phyloP scores from a whole-genome alignment of 1,284 basidiomycete species.

The Leccinum griseonigrum region DNA sequence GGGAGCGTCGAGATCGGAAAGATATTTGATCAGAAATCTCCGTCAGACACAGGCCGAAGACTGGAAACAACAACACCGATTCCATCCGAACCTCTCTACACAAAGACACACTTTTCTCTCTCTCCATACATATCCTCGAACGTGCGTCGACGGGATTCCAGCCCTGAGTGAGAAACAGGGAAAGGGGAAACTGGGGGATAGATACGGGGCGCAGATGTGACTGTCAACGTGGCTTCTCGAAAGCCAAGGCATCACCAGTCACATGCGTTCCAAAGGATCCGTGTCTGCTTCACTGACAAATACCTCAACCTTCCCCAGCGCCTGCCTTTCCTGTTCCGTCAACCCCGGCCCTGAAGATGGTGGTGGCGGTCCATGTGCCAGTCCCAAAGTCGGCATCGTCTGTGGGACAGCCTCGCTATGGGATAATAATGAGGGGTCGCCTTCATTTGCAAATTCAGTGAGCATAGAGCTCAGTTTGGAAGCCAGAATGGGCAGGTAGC shows the following conservation, averaged over 20 bases:
- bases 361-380: conserved; percentile 34
- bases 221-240: not conserved
- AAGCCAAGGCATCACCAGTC: conserved; percentile 5
- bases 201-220: not conserved
- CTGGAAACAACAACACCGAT: not conserved
- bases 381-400: conserved; percentile 1
- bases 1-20: not conserved
- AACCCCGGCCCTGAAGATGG: conserved; percentile 18
- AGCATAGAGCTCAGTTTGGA: conserved; percentile 47
- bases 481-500: conserved; percentile 74
- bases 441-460: conserved; percentile 31
- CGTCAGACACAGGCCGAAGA: not conserved
- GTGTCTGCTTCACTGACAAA: conserved; percentile 57
- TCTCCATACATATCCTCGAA: conserved; percentile 4
- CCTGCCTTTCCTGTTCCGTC: conserved; percentile 34
- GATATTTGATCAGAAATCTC: conserved; percentile 4
- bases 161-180: not conserved
- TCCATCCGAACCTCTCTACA: not conserved
- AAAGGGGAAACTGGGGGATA: not conserved
- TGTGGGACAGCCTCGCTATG: conserved; percentile 30
- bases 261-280: conserved; percentile 60
- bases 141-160: not conserved
- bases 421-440: conserved; percentile 5
- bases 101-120: not conserved
- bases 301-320: conserved; percentile 42